Evolutionary conservation across 148 eudicot genomes (phyloP).

Genomic region (Dysphania ambrosioides): DNA sequence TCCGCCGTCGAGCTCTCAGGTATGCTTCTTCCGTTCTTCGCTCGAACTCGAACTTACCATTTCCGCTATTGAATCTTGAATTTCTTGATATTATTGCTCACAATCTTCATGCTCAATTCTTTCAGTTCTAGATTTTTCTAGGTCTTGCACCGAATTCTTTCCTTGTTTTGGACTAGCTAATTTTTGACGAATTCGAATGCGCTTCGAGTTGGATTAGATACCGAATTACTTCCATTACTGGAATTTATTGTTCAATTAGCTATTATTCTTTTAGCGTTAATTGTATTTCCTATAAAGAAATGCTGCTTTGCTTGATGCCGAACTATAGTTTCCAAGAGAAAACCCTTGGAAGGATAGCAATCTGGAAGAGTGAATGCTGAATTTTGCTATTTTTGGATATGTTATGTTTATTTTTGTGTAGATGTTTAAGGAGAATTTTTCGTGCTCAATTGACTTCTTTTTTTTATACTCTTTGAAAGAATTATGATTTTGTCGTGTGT

Average conservation of each 20-base stretch:
- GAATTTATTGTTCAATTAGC: too few relatives aligned
- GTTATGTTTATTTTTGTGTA: not conserved
- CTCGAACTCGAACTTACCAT: not conserved
- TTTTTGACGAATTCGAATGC: not conserved
- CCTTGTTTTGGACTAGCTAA: not conserved
- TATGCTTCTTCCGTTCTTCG: too few relatives aligned
- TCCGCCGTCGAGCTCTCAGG: too few relatives aligned
- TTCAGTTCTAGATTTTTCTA: too few relatives aligned
- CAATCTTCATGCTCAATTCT: not conserved
- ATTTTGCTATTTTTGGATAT: constrained; percentile 4
- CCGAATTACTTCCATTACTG: not conserved
- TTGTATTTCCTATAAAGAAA: too few relatives aligned
- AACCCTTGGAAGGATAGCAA: too few relatives aligned
- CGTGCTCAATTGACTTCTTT: not conserved
- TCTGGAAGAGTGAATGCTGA: not conserved
- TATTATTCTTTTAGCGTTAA: too few relatives aligned
- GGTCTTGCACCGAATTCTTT: not conserved
- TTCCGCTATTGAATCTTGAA: not conserved
- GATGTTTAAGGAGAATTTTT: not conserved
- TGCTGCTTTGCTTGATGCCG: too few relatives aligned
- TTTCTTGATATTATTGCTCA: too few relatives aligned
- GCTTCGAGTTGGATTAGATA: not conserved
- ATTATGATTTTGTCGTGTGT: not conserved
- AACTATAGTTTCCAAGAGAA: too few relatives aligned
- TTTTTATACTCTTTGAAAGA: not conserved